Evolutionary conservation across 164 flowering plant species (phyloP), one percentile per base, ranked within the genome.

Genomic region (Santalum album): DNA sequence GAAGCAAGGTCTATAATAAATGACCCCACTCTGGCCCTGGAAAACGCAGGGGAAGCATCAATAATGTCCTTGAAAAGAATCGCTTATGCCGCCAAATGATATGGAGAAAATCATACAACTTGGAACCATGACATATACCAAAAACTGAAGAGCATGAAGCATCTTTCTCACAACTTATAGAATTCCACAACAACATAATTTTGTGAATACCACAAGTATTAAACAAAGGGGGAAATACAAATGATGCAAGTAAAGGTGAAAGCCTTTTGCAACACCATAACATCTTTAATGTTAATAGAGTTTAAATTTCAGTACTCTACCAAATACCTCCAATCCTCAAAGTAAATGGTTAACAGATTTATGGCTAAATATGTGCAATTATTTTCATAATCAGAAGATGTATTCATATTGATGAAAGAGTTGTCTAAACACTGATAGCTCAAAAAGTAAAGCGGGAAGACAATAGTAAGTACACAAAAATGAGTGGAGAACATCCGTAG

Each of bases 31-130:
- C 69, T 63, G 69, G 4, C 71, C 85, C 83, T 74, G 89, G 81
- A 79, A 85, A 78, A 82, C 68, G 72, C 70, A 77, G 75, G 71
- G 75, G 34, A 76, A 73, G 74, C 73, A 77, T 79, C 78, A 79
- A 79, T 75, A 76, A 36, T 74, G 51, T 69, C 72, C 72, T 56
- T 61, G 65, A 59, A 57, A 68, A 61, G 44, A 42, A n/a, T n/a
- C n/a, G n/a, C n/a, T n/a, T n/a, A n/a, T n/a, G n/a, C 57, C 55
- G 61, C 80, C 75, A 71, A 73, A 56, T 54, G 54, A 51, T 50
- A 71, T 38, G 63, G 62, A 42, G 51, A 49, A 52, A 54, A 65
- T 46, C 56, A 55, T 42, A 62, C 17, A n/a, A n/a, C n/a, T n/a
- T n/a, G n/a, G n/a, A n/a, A n/a, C n/a, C 46, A 62, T 56, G 29